These are phyloP conservation scores for Podila epicladia DNA, from an alignment of 192 early-diverging fungal genomes.

Conservation along the genomic window DNA sequence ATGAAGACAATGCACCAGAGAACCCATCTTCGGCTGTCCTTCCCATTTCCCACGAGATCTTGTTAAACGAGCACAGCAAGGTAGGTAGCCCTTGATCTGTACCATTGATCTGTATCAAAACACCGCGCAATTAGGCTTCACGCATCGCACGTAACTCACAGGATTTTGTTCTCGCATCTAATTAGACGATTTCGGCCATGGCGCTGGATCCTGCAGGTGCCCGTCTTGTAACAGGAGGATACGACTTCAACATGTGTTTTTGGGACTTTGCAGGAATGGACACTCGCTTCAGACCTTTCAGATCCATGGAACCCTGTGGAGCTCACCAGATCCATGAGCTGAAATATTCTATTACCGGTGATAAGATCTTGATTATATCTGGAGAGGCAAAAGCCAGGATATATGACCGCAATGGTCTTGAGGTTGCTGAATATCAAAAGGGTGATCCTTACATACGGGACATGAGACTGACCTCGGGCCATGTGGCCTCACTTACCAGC, in stretches of 20 bases:
- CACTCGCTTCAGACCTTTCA: constrained; percentile 74
- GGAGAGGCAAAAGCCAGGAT: constrained; percentile 77
- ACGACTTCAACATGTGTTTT: constrained; percentile 83
- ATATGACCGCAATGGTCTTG: constrained; percentile 81
- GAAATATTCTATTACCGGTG: constrained; percentile 78
- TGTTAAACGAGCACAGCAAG: constrained; percentile 70
- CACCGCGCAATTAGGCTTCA: no score
- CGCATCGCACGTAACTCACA: no score
- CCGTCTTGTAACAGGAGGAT: constrained; percentile 80
- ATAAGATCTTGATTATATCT: constrained; percentile 83
- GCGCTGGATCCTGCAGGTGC: constrained; percentile 85
- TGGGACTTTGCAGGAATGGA: constrained; percentile 98
- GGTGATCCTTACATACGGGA: constrained; percentile 96
- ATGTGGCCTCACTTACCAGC: constrained; percentile 81
- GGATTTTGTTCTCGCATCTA: no score
- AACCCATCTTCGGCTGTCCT: constrained; percentile 46
- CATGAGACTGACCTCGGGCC: constrained; percentile 76
- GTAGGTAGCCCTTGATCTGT: constrained; percentile 30
- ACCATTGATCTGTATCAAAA: no score
- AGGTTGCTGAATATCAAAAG: constrained; percentile 79
- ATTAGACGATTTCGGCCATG: constrained; percentile 78
- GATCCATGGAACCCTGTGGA: constrained; percentile 80
- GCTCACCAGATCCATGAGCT: constrained; percentile 87
- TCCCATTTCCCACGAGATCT: constrained; percentile 77
- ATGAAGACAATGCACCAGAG: constrained; percentile 38